phyloP scores from a whole-genome alignment of 108 stramenopile species.

The Craspedostauros australis region DNA sequence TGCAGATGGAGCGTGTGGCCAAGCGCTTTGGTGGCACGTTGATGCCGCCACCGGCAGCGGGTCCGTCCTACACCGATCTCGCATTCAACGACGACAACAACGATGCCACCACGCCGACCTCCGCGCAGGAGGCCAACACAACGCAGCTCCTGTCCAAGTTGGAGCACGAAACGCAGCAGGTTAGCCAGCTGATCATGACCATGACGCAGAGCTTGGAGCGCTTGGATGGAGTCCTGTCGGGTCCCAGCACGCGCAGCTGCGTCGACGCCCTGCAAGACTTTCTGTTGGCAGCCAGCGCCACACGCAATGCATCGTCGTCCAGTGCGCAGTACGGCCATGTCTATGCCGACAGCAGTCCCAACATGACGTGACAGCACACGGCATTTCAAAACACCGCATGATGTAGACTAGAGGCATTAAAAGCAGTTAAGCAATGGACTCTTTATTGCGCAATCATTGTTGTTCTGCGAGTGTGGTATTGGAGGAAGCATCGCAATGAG shows the following conservation, averaged over 20 bases:
- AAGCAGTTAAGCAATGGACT: no score
- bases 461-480: no score
- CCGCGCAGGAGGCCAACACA: slow-evolving; percentile 43
- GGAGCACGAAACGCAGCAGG: slow-evolving; percentile 75
- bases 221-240: slow-evolving; percentile 27
- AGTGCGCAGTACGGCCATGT: no score
- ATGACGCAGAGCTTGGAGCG: slow-evolving; percentile 52
- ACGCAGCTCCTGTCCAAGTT: slow-evolving; percentile 57
- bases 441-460: no score
- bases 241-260: slow-evolving; percentile 10
- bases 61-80: neutral
- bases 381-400: no score
- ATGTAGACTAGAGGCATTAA: no score
- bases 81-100: neutral
- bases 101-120: slow-evolving; percentile 6
- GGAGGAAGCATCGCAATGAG: no score
- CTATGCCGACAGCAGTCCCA: no score
- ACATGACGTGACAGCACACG: no score
- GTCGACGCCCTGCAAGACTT: slow-evolving; percentile 9
- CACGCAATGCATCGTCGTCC: no score
- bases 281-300: neutral
- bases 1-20: slow-evolving; percentile 49
- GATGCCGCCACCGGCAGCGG: slow-evolving; percentile 24
- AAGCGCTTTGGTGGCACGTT: slow-evolving; percentile 52
- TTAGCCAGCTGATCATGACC: slow-evolving; percentile 66